Evolutionary conservation across 371 early-diverging fungal genomes (phyloP), one percentile per base, ranked within the genome.

Genomic region (Umbelopsis sp.): DNA sequence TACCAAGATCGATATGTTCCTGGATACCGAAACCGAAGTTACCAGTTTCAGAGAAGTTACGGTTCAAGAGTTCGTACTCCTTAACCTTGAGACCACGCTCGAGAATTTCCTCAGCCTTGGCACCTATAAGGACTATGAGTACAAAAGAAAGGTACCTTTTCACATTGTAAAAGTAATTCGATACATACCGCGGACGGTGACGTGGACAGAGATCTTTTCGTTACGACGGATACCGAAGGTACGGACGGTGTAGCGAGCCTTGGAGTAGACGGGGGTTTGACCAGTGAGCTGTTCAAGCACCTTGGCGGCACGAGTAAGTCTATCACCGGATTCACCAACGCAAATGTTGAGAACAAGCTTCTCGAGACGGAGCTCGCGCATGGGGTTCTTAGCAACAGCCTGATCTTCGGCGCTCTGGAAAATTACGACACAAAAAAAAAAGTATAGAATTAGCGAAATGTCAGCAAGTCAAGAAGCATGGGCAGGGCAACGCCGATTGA

Each of bases 21-120:
- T 98, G 93, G 89, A 99, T 96, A 94, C 99, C 99, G 91, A 99
- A 99, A 76, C 99, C 99, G 80, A 99, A 99, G 94, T 98, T 98
- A 71, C 99, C 99, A 72, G 96, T 99, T 64, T 81, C 91, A 35
- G 97, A 97, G 90, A 99, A 99, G 95, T 99, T 99, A 80, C 88
- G 81, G 67, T 86, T 85, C 80, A 88, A 89, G 64, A 99, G 90
- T 89, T 99, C 99, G 91, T 96, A 99, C 88, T 99, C 99, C 94
- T 98, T 99, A 78, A 99, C 99, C 94, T 98, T 99, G 72, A 99
- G 87, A 71, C 99, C 99, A 79, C 97, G 96, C 89, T 99, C 97
- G 52, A 99, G 89, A 81, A 99, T 97, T 86, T 99, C 98, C 86
- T 82, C 82, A 63, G 82, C 82, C 80, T 84, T 84, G 72, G 84